A percentile compares a stretch with the other conserved stretches of the same genome.
Evolutionary conservation across 2,329 filamentous ascomycete genomes (phyloP).

Genomic region (Talaromyces sp.): DNA sequence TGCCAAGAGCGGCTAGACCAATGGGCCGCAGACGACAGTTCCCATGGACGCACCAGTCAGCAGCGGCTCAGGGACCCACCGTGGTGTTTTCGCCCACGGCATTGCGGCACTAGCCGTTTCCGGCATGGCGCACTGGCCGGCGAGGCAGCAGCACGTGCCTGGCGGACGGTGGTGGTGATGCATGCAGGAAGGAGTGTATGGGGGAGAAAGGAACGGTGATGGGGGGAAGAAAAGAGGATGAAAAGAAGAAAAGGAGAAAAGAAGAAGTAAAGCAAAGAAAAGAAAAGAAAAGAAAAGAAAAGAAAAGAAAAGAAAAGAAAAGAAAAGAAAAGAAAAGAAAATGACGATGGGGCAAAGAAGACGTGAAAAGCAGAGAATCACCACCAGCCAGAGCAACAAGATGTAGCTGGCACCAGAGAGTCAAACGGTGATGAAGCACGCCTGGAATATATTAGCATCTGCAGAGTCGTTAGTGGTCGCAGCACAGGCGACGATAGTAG

Average conservation of each 20-base stretch:
- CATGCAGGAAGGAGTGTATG: not conserved
- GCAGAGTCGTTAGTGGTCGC: not conserved
- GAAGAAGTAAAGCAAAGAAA: too few relatives aligned
- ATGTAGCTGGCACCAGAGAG: not conserved
- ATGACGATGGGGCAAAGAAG: not conserved
- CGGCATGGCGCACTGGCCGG: not conserved
- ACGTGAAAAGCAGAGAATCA: not conserved
- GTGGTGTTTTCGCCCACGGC: not conserved
- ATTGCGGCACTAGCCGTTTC: not conserved
- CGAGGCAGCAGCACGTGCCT: conserved; percentile 7
- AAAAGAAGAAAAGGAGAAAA: not conserved
- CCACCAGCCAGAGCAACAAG: not conserved
- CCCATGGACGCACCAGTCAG: not conserved
- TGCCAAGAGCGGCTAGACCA: not conserved
- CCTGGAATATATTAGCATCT: not conserved
- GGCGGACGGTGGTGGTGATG: not conserved
- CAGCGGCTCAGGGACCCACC: not conserved
- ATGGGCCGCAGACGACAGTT: not conserved
- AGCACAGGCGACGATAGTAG: not conserved
- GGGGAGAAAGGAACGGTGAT: not conserved
- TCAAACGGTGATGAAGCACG: not conserved
- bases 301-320: not conserved
- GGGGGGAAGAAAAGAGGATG: not conserved
- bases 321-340: too few relatives aligned
- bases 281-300: not conserved